Evolutionary conservation across 495 filamentous ascomycete species (phyloP), one percentile per base, ranked within the genome.

Genomic region (Penicillium diatomitis): DNA sequence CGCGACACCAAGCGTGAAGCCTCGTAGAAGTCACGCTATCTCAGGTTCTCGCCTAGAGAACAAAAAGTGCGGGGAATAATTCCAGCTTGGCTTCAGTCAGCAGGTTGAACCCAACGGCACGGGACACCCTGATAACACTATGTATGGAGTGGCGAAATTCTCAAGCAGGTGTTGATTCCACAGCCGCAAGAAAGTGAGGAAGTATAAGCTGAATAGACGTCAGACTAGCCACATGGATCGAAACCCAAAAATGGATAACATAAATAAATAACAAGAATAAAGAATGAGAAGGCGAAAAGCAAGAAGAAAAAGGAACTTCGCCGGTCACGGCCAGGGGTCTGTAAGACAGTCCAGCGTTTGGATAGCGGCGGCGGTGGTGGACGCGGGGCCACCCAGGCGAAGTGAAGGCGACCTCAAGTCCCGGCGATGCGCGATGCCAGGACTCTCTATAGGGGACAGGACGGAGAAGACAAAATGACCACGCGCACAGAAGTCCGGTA

Each of bases 1-100:
- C 57, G 57, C 60, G 60, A 47, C 58, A 61, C 57, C 56, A 50
- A 52, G 47, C 42, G 43, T 32, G 38, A 49, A 61, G 56, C 20
- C 20, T 63, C 48, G 43, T 52, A 57, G 51, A 52, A 33, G 50
- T 48, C 46, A 55, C 31, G 59, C 49, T 56, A 32, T 54, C 49
- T 44, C 51, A 45, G 54, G 46, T 20, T 20, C 20, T 20, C 20
- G 20, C 20, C 20, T 20, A 20, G 20, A 20, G 20, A 20, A 20
- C 20, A 20, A 20, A 20, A 20, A 20, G 20, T 20, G 20, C 20
- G 20, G 2, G 20, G 20, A 20, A 20, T 20, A 20, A 2, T 20
- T 20, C 20, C 20, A 20, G 20, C 20, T 20, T 20, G 20, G 20
- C 20, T 20, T 20, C 20, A 20, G 20, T 20, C 20, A 20, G 20